Evolutionary conservation across 2,329 filamentous ascomycete genomes (phyloP).

Genomic region (Pseudogymnoascus sp.): DNA sequence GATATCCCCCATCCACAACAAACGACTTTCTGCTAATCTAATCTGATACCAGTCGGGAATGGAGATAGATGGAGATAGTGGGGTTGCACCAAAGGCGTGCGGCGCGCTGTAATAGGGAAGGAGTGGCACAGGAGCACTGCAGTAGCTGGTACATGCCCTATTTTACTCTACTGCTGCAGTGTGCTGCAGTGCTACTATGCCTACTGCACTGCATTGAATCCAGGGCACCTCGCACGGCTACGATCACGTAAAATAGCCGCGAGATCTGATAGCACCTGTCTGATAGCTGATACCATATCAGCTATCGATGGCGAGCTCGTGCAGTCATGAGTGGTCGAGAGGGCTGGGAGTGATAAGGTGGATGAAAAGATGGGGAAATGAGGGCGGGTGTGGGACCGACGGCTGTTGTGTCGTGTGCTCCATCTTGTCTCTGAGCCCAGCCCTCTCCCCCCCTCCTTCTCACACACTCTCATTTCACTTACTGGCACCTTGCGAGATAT

Average conservation of each 20-base stretch:
- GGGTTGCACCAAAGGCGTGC: background rate
- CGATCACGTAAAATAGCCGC: conserved; percentile 1
- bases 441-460: background rate
- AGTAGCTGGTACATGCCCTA: background rate
- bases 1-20: background rate
- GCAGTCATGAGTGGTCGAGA: background rate
- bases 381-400: background rate
- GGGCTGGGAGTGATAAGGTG: background rate
- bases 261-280: background rate
- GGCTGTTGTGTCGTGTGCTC: background rate
- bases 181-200: background rate
- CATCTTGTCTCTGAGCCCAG: background rate
- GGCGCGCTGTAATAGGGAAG: background rate
- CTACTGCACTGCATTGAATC: background rate
- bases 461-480: background rate
- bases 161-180: background rate
- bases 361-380: conserved; percentile 1
- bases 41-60: background rate
- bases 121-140: background rate
- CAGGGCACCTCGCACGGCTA: background rate
- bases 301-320: background rate
- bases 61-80: background rate
- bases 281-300: conserved; percentile 2
- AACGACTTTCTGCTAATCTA: background rate
- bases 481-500: background rate